Percentiles rank a stretch among this genome's conserved stretches.
Conservation (phyloP, 2,329 filamentous ascomycete genomes). For the Nigrospora sphaerica region DNA sequence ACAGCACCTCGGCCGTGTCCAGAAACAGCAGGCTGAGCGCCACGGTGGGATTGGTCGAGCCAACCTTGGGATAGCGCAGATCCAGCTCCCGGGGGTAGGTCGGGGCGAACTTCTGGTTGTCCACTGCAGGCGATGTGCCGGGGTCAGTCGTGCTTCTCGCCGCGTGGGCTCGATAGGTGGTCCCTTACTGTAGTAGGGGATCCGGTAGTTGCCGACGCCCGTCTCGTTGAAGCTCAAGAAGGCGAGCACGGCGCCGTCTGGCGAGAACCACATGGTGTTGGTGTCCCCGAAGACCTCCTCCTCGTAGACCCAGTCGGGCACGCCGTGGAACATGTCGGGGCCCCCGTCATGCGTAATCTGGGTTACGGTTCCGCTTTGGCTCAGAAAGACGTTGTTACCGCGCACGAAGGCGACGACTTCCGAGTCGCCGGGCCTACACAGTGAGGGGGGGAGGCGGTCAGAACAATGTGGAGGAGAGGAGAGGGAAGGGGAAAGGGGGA, state of each 20-base stretch:
- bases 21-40: constrained; percentile 52
- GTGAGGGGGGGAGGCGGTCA: too few species aligned
- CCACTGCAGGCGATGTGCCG: too few species aligned
- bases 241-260: constrained; percentile 45
- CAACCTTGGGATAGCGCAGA: constrained; percentile 62
- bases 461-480: too few species aligned
- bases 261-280: constrained; percentile 49
- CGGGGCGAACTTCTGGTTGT: constrained; percentile 46
- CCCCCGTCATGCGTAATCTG: constrained; percentile 55
- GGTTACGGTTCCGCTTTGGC: constrained; percentile 42
- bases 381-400: constrained; percentile 58
- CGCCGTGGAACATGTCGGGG: constrained; percentile 55
- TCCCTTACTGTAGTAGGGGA: constrained; percentile 56
- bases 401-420: constrained; percentile 60
- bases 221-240: constrained; percentile 57
- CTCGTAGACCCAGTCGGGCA: constrained; percentile 60
- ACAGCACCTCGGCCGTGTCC: constrained; percentile 32
- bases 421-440: too few species aligned
- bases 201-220: constrained; percentile 57
- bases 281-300: constrained; percentile 48
- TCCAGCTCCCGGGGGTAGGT: constrained; percentile 56
- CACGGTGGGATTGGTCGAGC: constrained; percentile 58
- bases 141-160: too few species aligned
- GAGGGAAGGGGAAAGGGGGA: too few species aligned
- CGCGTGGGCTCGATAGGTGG: not conserved